Conservation (phyloP, 1,284 basidiomycete genomes). For the Trametes hirsuta region DNA sequence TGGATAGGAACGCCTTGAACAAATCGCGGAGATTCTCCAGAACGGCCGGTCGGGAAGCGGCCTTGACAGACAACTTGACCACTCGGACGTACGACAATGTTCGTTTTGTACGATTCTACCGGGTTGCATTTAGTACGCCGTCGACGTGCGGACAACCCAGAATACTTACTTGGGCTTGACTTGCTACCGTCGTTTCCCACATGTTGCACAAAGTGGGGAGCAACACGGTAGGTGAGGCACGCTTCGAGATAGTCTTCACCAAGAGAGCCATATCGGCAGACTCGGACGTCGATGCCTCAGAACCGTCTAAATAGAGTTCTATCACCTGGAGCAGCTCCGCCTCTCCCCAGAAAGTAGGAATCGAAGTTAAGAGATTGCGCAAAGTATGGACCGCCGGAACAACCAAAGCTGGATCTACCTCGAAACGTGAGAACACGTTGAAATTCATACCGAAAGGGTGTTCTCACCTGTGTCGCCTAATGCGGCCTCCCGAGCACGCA, state of each 20-base stretch:
- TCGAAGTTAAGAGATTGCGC: conserved; percentile 56
- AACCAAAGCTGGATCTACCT: conserved; percentile 27
- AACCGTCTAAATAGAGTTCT: conserved; percentile 54
- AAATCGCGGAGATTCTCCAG: conserved; percentile 71
- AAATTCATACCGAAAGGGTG: background rate
- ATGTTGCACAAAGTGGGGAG: conserved; percentile 63
- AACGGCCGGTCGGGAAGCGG: conserved; percentile 67
- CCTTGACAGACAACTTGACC: conserved; percentile 65
- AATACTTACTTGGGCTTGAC: conserved; percentile 41
- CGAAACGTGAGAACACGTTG: background rate
- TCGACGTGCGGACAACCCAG: background rate
- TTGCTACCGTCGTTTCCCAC: conserved; percentile 48
- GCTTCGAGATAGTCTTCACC: conserved; percentile 68
- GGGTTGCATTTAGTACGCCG: background rate
- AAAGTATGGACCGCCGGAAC: conserved; percentile 52
- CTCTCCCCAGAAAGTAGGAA: conserved; percentile 74
- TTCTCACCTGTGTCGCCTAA: conserved; percentile 35
- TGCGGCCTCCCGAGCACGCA: conserved; percentile 47
- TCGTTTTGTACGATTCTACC: conserved; percentile 36
- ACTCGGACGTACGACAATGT: conserved; percentile 68
- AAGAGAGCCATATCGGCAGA: conserved; percentile 40
- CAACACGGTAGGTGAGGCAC: conserved; percentile 66
- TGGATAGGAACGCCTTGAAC: conserved; percentile 84
- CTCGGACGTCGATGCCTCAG: conserved; percentile 21
- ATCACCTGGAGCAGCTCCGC: conserved; percentile 62